Percentiles rank a stretch among this genome's conserved stretches.
phyloP scores from a whole-genome alignment of 306 rosid genomes.

The Luffa aegyptiaca region DNA sequence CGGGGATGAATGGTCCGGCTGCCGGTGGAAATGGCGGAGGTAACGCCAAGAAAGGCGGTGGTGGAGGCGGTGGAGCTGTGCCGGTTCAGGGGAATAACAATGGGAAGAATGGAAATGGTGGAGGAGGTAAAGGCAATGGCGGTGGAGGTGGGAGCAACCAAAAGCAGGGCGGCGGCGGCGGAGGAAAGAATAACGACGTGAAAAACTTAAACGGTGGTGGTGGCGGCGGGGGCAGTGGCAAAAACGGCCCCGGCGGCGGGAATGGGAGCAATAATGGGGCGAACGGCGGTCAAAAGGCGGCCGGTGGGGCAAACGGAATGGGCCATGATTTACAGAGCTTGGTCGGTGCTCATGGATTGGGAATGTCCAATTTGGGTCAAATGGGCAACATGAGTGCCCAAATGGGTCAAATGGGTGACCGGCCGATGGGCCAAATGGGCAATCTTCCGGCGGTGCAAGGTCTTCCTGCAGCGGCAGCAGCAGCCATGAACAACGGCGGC shows the following conservation, averaged over 20 bases:
- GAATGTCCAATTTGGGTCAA: conserved; percentile 35
- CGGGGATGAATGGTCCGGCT: conserved; percentile 20
- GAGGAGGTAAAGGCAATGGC: conserved; percentile 23
- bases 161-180: conserved; percentile 26
- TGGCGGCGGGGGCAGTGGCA: conserved; percentile 1
- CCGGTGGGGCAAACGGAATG: conserved; percentile 22
- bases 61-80: conserved; percentile 18
- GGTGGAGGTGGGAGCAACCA: conserved; percentile 25
- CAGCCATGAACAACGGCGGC: conserved; percentile 17
- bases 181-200: conserved; percentile 15
- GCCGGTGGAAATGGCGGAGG: conserved; percentile 15
- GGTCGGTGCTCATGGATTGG: conserved; percentile 34
- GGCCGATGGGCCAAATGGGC: conserved; percentile 44
- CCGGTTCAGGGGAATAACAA: conserved; percentile 21
- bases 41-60: conserved; percentile 26
- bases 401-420: conserved; percentile 40
- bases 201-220: conserved; percentile 16
- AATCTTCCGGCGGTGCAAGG: conserved; percentile 61
- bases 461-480: conserved; percentile 45
- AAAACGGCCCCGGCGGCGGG: conserved; percentile 25
- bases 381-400: conserved; percentile 29
- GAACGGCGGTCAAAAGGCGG: conserved; percentile 22
- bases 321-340: conserved; percentile 24
- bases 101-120: conserved; percentile 25
- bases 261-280: not conserved